A percentile compares a stretch with the other conserved stretches of the same genome.
Conservation (phyloP, 176 grass and related monocot genomes). For the Bonia amplexicaulis region DNA sequence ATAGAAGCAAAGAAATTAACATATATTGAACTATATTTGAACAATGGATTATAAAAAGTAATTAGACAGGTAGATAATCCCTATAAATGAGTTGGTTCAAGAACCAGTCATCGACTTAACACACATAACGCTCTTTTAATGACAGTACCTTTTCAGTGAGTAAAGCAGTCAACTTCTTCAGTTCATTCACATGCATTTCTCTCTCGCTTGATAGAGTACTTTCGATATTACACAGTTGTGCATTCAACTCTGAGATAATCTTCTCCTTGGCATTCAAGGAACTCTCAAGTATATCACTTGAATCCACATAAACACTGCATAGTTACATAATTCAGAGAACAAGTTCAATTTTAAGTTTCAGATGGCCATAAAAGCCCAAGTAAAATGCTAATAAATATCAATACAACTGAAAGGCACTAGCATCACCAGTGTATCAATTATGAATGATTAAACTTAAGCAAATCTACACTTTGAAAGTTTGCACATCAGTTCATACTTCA, state of each 20-base stretch:
- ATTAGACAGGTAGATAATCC: neutral
- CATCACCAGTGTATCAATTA: neutral
- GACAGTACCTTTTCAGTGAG: slow-evolving; percentile 81
- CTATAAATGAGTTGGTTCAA: neutral
- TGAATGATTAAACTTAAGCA: neutral
- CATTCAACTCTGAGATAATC: slow-evolving; percentile 97
- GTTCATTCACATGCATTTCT: slow-evolving; percentile 79
- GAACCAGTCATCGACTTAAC: neutral
- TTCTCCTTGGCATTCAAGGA: slow-evolving; percentile 99
- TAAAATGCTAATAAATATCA: neutral
- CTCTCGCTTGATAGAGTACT: slow-evolving; percentile 76
- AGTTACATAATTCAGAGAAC: slow-evolving; percentile 17
- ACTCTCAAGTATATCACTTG: slow-evolving; percentile 86
- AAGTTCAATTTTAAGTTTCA: neutral
- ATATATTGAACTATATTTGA: neutral
- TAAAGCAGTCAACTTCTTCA: slow-evolving; percentile 87
- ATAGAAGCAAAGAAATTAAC: slow-evolving; percentile 6
- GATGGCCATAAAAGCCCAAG: neutral
- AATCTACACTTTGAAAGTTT: neutral
- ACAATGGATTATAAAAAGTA: neutral
- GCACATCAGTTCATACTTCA: neutral
- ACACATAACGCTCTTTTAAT: neutral
- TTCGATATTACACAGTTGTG: slow-evolving; percentile 90
- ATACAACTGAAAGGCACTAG: slow-evolving; percentile 2
- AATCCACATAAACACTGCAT: slow-evolving; percentile 86